phyloP scores from a whole-genome alignment of 768 basidiomycete genomes.

The Podaxis carcinomalis region DNA sequence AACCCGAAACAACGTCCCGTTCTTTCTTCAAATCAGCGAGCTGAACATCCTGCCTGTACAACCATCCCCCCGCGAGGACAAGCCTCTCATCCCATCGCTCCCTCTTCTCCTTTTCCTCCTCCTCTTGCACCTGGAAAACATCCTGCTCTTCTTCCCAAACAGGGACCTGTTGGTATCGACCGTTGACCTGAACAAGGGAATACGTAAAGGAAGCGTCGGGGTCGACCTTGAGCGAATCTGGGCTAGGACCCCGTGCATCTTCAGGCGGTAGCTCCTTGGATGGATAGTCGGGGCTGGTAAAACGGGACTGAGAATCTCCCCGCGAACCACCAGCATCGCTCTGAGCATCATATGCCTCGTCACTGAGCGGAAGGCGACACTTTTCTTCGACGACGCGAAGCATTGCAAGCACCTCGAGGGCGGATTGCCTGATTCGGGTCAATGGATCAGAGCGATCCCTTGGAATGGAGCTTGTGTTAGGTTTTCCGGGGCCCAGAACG shows the following conservation, averaged over 20 bases:
- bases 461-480: constrained; percentile 22
- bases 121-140: constrained; percentile 36
- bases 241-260: constrained; percentile 24
- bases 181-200: constrained; percentile 66
- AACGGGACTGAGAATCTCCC: constrained; percentile 32
- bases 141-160: constrained; percentile 81
- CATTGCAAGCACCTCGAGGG: constrained; percentile 78
- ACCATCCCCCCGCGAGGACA: constrained; percentile 77
- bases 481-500: constrained; percentile 33
- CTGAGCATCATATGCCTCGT: constrained; percentile 81
- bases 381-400: constrained; percentile 80
- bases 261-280: constrained; percentile 34
- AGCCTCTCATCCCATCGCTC: constrained; percentile 81
- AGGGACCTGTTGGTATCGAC: constrained; percentile 58
- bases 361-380: constrained; percentile 68
- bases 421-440: constrained; percentile 66
- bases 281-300: constrained; percentile 34
- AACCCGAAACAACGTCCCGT: constrained; percentile 48
- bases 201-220: constrained; percentile 63
- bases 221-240: constrained; percentile 35
- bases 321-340: constrained; percentile 56
- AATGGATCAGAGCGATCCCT: constrained; percentile 50
- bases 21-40: constrained; percentile 55
- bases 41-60: constrained; percentile 66
- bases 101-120: constrained; percentile 46